These are phyloP conservation scores for Batrachochytrium dendrobatidis DNA, from an alignment of 371 early-diverging fungal species.

Conservation along the genomic window DNA sequence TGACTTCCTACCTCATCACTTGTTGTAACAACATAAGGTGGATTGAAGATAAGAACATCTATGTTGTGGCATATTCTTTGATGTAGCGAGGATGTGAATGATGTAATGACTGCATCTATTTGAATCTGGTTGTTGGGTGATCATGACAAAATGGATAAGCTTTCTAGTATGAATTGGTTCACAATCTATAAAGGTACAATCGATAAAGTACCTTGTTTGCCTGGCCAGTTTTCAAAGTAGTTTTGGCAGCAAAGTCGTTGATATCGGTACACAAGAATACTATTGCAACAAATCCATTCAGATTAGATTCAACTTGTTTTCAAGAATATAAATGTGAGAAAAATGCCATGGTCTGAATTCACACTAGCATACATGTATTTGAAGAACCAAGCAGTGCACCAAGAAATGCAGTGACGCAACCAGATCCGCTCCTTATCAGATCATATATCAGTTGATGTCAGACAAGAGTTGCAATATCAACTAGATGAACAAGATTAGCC, in stretches of 20 bases:
- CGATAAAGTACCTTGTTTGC: constrained; percentile 37
- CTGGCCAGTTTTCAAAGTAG: constrained; percentile 56
- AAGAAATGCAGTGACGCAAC: constrained; percentile 74
- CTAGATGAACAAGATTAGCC: not conserved
- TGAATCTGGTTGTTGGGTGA: constrained; percentile 24
- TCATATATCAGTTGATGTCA: not conserved
- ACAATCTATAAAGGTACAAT: not conserved
- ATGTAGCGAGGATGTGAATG: constrained; percentile 48
- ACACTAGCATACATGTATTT: not conserved
- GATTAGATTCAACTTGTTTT: no score
- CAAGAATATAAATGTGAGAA: no score
- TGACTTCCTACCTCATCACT: constrained; percentile 63
- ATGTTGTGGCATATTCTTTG: constrained; percentile 47
- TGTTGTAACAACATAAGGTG: constrained; percentile 84
- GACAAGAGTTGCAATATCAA: not conserved
- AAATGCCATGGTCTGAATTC: not conserved
- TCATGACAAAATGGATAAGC: no score
- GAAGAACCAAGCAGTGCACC: constrained; percentile 31
- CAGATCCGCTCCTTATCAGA: constrained; percentile 73
- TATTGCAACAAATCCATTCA: no score
- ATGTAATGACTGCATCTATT: constrained; percentile 54
- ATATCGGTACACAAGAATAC: constrained; percentile 74
- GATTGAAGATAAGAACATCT: constrained; percentile 89
- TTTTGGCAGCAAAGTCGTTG: constrained; percentile 63
- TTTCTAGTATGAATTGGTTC: constrained; percentile 2